Evolutionary conservation across 495 filamentous ascomycete species (phyloP).

Genomic region (Endocarpon pusillum): DNA sequence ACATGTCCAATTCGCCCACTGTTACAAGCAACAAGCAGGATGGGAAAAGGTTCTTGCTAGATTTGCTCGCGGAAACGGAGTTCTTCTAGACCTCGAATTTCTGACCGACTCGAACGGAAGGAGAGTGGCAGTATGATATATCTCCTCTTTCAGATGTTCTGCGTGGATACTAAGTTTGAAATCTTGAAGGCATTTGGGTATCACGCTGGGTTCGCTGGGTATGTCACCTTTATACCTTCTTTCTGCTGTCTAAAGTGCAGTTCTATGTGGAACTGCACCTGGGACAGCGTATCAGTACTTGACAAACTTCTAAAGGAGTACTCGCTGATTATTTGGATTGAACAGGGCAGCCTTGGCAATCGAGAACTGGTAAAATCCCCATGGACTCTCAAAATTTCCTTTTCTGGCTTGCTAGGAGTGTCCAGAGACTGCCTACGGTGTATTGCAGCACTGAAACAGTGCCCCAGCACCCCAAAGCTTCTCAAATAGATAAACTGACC

Average conservation of each 20-base stretch:
- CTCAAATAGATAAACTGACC: background rate
- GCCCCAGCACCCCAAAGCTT: background rate
- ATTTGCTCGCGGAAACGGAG: constrained; percentile 69
- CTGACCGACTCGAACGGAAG: constrained; percentile 62
- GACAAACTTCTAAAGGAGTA: background rate
- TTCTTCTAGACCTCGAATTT: constrained; percentile 82
- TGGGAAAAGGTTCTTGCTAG: constrained; percentile 71
- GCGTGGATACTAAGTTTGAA: background rate
- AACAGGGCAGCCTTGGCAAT: constrained; percentile 51
- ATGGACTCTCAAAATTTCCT: background rate
- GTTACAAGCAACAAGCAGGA: constrained; percentile 74
- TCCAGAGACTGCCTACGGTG: background rate
- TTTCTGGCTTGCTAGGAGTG: background rate
- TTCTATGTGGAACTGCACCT: too few species aligned
- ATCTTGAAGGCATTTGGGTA: constrained; percentile 37
- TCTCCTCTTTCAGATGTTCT: background rate
- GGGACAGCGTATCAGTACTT: background rate
- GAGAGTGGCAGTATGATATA: constrained; percentile 42
- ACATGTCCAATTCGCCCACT: constrained; percentile 71
- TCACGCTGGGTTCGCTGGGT: constrained; percentile 64
- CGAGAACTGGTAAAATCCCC: constrained; percentile 38
- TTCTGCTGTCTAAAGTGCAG: background rate
- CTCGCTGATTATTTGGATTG: constrained; percentile 2
- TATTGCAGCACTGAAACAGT: background rate
- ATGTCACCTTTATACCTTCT: constrained; percentile 2